Conservation (phyloP, 371 early-diverging fungal genomes). For the Lichtheimia corymbifera region DNA sequence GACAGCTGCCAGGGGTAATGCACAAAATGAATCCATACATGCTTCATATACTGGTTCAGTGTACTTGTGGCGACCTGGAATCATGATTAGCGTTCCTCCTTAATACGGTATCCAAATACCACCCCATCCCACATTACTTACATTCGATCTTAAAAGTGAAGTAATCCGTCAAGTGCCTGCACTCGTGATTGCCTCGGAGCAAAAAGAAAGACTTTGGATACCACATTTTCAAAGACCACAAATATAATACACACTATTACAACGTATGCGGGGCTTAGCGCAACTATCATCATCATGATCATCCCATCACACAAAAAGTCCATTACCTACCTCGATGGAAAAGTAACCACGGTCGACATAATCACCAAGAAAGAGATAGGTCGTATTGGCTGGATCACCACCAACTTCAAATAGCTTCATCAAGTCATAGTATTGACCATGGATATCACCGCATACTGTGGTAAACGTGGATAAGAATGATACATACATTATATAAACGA, state of each 20-base stretch:
- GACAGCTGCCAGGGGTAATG: constrained; percentile 94
- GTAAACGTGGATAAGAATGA: too few species aligned
- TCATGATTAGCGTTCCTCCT: background rate
- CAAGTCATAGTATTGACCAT: constrained; percentile 99
- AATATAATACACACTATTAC: constrained; percentile 84
- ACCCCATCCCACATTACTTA: constrained; percentile 38
- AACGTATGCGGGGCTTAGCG: constrained; percentile 1
- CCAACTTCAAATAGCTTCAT: constrained; percentile 98
- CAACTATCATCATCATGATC: constrained; percentile 8
- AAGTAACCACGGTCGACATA: constrained; percentile 99
- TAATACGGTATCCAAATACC: background rate
- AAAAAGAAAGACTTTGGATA: constrained; percentile 91
- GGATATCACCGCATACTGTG: constrained; percentile 98
- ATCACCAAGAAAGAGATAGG: constrained; percentile 95
- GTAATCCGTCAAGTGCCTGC: constrained; percentile 96
- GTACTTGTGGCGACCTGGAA: constrained; percentile 88
- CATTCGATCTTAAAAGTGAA: constrained; percentile 97
- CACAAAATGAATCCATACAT: constrained; percentile 91
- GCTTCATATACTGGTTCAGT: constrained; percentile 92
- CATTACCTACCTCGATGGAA: constrained; percentile 72
- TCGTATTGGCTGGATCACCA: constrained; percentile 87
- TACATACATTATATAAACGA: too few species aligned
- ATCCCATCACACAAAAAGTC: background rate
- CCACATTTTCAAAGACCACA: constrained; percentile 91
- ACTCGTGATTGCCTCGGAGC: constrained; percentile 98